These are phyloP conservation scores for Spergularia azorica DNA, from an alignment of 179 eudicot genomes.

Conservation along the genomic window DNA sequence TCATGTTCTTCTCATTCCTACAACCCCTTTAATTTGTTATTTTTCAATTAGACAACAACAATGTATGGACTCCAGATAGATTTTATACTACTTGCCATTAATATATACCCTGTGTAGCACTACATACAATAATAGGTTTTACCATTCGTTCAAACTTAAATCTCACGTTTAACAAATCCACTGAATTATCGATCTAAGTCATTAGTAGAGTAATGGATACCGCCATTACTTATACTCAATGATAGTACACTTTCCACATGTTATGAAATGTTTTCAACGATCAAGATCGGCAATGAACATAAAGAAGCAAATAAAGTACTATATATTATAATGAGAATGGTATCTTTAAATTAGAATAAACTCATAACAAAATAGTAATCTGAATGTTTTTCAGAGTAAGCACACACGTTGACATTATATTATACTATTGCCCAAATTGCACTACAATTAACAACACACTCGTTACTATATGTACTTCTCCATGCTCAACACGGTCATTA, in stretches of 20 bases:
- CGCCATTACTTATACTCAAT: too few relatives aligned
- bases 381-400: background rate
- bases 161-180: too few relatives aligned
- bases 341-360: constrained; percentile 1
- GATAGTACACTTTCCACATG: background rate
- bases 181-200: too few relatives aligned
- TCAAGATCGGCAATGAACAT: background rate
- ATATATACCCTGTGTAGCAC: too few relatives aligned
- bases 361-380: background rate
- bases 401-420: background rate
- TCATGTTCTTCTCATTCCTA: too few relatives aligned
- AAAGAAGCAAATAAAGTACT: background rate
- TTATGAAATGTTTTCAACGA: background rate
- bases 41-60: too few relatives aligned
- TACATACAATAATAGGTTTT: too few relatives aligned
- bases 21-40: too few relatives aligned
- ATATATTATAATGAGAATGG: constrained; percentile 4
- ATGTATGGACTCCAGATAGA: too few relatives aligned
- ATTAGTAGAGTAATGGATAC: too few relatives aligned
- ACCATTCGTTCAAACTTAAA: too few relatives aligned
- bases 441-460: background rate
- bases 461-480: background rate
- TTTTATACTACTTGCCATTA: too few relatives aligned
- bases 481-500: background rate
- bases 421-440: constrained; percentile 3